Evolutionary conservation across 1,284 basidiomycete species (phyloP).

Genomic region (Cryptococcus sp.): DNA sequence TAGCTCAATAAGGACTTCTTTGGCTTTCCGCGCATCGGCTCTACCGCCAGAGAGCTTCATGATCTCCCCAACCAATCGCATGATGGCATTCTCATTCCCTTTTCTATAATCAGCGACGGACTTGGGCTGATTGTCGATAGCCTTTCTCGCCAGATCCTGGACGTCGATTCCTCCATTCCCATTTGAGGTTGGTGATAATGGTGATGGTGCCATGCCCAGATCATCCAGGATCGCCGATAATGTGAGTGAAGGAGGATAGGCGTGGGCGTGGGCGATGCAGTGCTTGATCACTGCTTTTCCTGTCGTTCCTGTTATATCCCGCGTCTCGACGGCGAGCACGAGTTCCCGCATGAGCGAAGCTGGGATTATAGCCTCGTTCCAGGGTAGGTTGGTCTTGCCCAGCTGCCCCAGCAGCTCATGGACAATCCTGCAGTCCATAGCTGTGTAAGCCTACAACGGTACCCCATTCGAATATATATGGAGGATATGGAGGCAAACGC

Average conservation of each 20-base stretch:
- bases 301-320: slow-evolving; percentile 60
- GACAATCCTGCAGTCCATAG: slow-evolving; percentile 65
- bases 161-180: slow-evolving; percentile 46
- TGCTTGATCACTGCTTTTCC: slow-evolving; percentile 69
- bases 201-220: slow-evolving; percentile 16
- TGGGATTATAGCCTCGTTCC: slow-evolving; percentile 65
- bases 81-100: slow-evolving; percentile 80
- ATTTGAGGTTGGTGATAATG: too few species aligned
- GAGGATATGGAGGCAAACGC: background rate
- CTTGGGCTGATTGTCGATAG: slow-evolving; percentile 67
- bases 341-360: slow-evolving; percentile 70
- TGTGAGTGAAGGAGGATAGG: slow-evolving; percentile 39
- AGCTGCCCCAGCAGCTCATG: slow-evolving; percentile 82
- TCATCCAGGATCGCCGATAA: background rate
- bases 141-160: slow-evolving; percentile 62
- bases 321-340: slow-evolving; percentile 70
- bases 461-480: background rate
- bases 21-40: slow-evolving; percentile 62
- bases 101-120: slow-evolving; percentile 69
- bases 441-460: background rate
- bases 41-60: slow-evolving; percentile 82
- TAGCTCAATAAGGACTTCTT: slow-evolving; percentile 42
- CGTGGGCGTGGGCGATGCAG: slow-evolving; percentile 55
- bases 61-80: slow-evolving; percentile 83
- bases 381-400: slow-evolving; percentile 62